Evolutionary conservation across 345 rosid species (phyloP), one percentile per base, ranked within the genome.

Genomic region (Barbarea vulgaris): DNA sequence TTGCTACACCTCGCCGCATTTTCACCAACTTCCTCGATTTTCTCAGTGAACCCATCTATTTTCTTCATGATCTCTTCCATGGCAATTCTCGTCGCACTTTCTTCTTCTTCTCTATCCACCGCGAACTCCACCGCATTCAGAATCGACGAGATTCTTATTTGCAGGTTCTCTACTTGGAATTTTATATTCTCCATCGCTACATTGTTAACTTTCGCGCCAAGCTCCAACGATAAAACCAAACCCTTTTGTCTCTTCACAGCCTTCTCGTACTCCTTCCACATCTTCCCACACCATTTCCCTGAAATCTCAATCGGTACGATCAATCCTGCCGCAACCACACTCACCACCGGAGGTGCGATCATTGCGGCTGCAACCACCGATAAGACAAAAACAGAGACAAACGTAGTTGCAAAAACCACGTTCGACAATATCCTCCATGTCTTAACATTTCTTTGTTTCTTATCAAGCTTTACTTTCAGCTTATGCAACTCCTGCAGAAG

Each of bases 351-450:
- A 0, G 96, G 93, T 22, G 87, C 89, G 5, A 84, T 81, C 72
- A 89, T 50, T 5, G 94, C 88, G 47, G 90, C 97, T 42, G 90
- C 89, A 70, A 85, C 91, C 15, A 93, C 96, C 0, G 96, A 88
- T 69, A 91, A 78, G 48, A 91, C 82, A 63, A 89, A 41, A 7
- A 84, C 88, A 22, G 96, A 81, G 14, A 93, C 86, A 22, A 87
- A 85, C 9, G 86, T 79, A 2, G 93, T 66, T 7, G 71, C 88
- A 48, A 93, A 91, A 60, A 93, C 58, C 39, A 86, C 88, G 33
- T 88, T 88, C 0, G 97, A 80, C 46, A 93, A 68, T 73, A 41
- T 89, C 84, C 70, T 87, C 97, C 96, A 89, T 55, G 84, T 79
- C 77, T 88, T 83, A 74, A 82, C 9, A 4, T 84, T 77, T 63